phyloP scores from a whole-genome alignment of 305 asterid genomes.

The Ajuga reptans region DNA sequence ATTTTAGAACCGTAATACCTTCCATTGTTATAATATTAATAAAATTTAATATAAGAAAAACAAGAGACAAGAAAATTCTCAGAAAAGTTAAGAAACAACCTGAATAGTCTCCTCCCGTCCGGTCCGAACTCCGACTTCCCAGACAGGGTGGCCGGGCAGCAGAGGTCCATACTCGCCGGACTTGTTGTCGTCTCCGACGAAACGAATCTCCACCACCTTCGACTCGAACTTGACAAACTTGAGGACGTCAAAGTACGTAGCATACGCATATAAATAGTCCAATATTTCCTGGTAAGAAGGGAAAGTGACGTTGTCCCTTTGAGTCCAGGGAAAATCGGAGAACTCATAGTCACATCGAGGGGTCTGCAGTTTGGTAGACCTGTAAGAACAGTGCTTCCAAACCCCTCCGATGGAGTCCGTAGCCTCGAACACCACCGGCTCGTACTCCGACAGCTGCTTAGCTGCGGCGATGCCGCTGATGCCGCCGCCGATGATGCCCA shows the following conservation, averaged over 20 bases:
- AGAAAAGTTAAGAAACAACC: conserved; percentile 29
- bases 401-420: conserved; percentile 74
- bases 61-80: neutral
- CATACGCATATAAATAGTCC: conserved; percentile 64
- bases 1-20: too few relatives aligned
- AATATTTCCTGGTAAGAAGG: conserved; percentile 64
- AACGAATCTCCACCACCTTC: conserved; percentile 68
- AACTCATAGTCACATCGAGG: conserved; percentile 88
- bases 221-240: conserved; percentile 59
- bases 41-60: neutral
- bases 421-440: conserved; percentile 77
- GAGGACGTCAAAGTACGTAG: conserved; percentile 50
- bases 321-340: conserved; percentile 83
- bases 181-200: conserved; percentile 31
- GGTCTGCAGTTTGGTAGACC: conserved; percentile 67
- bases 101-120: conserved; percentile 39
- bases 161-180: conserved; percentile 37
- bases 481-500: conserved; percentile 77
- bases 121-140: conserved; percentile 71
- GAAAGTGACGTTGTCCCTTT: conserved; percentile 61
- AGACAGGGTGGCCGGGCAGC: conserved; percentile 50
- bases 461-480: conserved; percentile 85
- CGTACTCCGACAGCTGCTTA: conserved; percentile 47
- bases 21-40: too few relatives aligned
- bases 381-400: conserved; percentile 74